Evolutionary conservation across 2,329 filamentous ascomycete species (phyloP), one percentile per base, ranked within the genome.

Genomic region (Apiospora rasikravindrae): DNA sequence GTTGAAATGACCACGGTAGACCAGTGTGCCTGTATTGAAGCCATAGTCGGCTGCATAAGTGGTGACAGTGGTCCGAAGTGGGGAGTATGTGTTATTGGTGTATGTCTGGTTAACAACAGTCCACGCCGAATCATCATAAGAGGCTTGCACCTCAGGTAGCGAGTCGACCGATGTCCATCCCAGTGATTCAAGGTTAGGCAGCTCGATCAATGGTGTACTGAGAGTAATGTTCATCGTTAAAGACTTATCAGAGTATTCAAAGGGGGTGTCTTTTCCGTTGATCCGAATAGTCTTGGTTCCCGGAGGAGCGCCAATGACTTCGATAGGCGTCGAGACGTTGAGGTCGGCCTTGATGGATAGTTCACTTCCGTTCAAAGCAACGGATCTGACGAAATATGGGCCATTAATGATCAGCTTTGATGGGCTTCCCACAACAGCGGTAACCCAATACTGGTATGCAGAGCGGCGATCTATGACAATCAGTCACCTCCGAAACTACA

Each of bases 121-220:
- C 94, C 94, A 96, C 7, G 81, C 80, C 3, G 87, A 87, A 79
- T 96, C 94, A 70, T 94, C 89, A 76, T 95, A 96, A 1, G 80
- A 81, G 0, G 84, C 74, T 68, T 87, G 80, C 8, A 94, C 84
- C 78, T 96, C 94, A 0, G 93, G 94, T 0, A 96, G 87, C 0
- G 88, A 89, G 80, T 96, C 90, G 29, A 93, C 77, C 72, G 89
- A 90, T 77, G 90, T 90, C 94, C 94, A 96, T 0, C 87, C 81
- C 13, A 93, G 80, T 0, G 83, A 79, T 19, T 85, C 83, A 1
- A 95, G 84, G 10, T 88, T 82, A 0, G 92, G 92, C 0, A 94
- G 75, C 0, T 78, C 77, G 51, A 93, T 73, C 0, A 40, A 29
- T 0, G 74, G 73, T 6, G 66, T 16, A 33, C 67, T 44, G 11